Evolutionary conservation across 345 rosid species (phyloP), one percentile per base, ranked within the genome.

Genomic region (Euclidium syriacum): DNA sequence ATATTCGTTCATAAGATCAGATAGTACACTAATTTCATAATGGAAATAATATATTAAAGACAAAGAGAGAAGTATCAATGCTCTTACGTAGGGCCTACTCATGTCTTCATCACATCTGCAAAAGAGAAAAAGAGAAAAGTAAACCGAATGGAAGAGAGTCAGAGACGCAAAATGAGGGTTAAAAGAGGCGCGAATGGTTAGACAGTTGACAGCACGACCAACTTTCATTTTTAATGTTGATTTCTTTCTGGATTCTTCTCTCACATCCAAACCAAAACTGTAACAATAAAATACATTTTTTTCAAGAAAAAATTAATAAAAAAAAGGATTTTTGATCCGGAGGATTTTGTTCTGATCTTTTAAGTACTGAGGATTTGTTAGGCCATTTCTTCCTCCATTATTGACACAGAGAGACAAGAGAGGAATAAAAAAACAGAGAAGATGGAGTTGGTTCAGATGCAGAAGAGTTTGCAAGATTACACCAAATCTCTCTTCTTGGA

Each of bases 381-480:
- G 70, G 54, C 52, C 47, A 3, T 38, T 48, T 63, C 59, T 40
- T 48, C 32, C 54, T 71, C 65, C 65, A 62, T 54, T 47, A 70
- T 70, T 70, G 57, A 15, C n/a, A 61, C 6, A 70, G 49, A 61
- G 62, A 53, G n/a, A n/a, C n/a, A 47, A 53, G 48, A 58, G 42
- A 55, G 67, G 35, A 52, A 52, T 22, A 56, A 57, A 36, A 20
- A 43, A 6, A 29, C 15, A 47, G 47, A 40, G 48, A 66, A 17
- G 50, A 86, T 88, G 98, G 95, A 91, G 12, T 83, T 78, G 73
- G 79, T 65, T 75, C 90, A 85, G 87, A 80, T 88, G 90, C 96
- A 86, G 83, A 82, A 87, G 65, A 76, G 79, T 48, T 79, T 85
- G 75, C 70, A 80, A 35, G 91, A 86, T 46, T 86, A 83, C 75